Conservation (phyloP, 768 basidiomycete genomes). For the Russula earlei region DNA sequence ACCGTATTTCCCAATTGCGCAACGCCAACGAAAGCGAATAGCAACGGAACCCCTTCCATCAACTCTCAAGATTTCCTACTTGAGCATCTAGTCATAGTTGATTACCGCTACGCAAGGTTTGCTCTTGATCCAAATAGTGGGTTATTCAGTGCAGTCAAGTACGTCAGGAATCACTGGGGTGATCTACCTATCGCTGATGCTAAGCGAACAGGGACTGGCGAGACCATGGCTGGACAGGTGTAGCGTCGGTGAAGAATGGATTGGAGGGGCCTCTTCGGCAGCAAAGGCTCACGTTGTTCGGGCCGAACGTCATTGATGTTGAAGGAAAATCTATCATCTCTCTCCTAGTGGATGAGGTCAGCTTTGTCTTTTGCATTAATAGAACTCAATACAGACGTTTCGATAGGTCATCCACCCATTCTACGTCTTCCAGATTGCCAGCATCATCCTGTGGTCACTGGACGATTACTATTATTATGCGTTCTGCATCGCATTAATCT, state of each 20-base stretch:
- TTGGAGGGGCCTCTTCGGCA: constrained; percentile 42
- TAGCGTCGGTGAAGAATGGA: constrained; percentile 56
- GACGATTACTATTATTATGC: constrained; percentile 98
- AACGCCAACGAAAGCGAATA: constrained; percentile 13
- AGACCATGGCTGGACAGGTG: constrained; percentile 61
- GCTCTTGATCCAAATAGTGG: constrained; percentile 79
- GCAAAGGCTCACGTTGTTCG: constrained; percentile 71
- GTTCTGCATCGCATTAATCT: constrained; percentile 92
- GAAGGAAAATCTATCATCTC: constrained; percentile 72
- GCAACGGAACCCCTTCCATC: constrained; percentile 26
- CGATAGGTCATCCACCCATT: constrained; percentile 87
- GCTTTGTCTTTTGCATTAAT: constrained; percentile 9
- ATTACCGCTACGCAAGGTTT: constrained; percentile 91
- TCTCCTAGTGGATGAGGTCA: constrained; percentile 83
- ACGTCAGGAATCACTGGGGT: constrained; percentile 18
- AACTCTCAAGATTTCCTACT: constrained; percentile 32
- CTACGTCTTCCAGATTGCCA: constrained; percentile 96
- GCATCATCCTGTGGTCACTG: constrained; percentile 86
- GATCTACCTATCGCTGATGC: neutral
- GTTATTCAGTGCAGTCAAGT: constrained; percentile 77
- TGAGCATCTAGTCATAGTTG: constrained; percentile 54
- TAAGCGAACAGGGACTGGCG: constrained; percentile 68
- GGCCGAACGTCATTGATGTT: constrained; percentile 81
- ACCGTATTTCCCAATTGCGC: constrained; percentile 57
- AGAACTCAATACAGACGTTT: neutral